Evolutionary conservation across 225 moss, liverwort and hornwort genomes (phyloP), one percentile per base, ranked within the genome.

Genomic region (Marchantia paleacea): DNA sequence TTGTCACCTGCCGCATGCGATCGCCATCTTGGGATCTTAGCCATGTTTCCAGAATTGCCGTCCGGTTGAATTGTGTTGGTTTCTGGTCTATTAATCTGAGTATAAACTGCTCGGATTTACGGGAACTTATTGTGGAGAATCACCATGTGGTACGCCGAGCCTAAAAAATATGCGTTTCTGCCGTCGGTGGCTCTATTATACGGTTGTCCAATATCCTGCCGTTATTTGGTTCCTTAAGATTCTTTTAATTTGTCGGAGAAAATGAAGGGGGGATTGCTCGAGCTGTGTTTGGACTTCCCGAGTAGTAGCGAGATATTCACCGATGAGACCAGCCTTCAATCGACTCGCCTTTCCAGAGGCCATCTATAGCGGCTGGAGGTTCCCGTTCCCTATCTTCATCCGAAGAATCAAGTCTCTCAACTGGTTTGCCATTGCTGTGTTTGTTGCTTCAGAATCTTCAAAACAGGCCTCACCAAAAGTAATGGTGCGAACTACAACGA

Each of bases 191-290:
- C 54, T 60, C 50, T 81, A 22, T 69, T 49, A 62, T 70, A 77
- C 63, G 68, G 85, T 47, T 82, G 79, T 52, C 79, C 81, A 10
- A 81, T 78, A 75, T 81, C 75, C 50, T 82, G 79, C 63, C 24
- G 71, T 75, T 85, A 76, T 79, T 70, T 79, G 76, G 81, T 82
- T 29, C 81, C 82, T 9, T 71, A 72, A 75, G 25, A 39, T 72
- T 69, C 50, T 60, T 13, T 2, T 39, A 39, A 75, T n/a, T 55
- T 31, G 14, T 49, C 24, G 51, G 78, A 29, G 75, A 67, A 69
- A 69, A 79, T 54, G 64, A 69, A 58, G 28, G 28, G 30, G 29
- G 30, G 30, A 70, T 54, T 48, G 22, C 52, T 22, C 16, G 66
- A 29, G 22, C 55, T 49, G 70, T 81, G 53, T 66, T 52, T 8